A percentile compares a stretch with the other conserved stretches of the same genome.
phyloP scores from a whole-genome alignment of 2,329 filamentous ascomycete species.

The Beauveria rudraprayagi region DNA sequence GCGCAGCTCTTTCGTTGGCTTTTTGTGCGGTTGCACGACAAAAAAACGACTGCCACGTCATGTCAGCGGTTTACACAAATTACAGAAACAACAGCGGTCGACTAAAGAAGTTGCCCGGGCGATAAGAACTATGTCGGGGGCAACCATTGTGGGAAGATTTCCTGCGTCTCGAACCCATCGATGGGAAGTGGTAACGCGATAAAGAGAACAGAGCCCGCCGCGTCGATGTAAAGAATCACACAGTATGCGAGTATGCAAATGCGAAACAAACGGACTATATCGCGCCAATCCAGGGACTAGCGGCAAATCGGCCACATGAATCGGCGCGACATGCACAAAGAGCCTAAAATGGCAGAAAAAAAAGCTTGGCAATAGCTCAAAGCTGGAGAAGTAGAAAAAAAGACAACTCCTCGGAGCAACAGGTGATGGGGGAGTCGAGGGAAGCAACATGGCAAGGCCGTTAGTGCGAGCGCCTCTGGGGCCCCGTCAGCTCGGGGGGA shows the following conservation, averaged over 20 bases:
- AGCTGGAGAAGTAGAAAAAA: conserved; percentile 5
- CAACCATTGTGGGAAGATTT: too few species aligned
- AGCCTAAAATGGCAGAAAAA: not conserved
- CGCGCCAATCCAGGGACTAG: not conserved
- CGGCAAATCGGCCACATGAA: conserved; percentile 2
- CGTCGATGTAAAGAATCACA: not conserved
- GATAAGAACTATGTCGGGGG: too few species aligned
- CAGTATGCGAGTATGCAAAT: not conserved
- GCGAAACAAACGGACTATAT: not conserved
- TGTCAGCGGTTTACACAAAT: too few species aligned
- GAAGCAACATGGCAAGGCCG: conserved; percentile 8
- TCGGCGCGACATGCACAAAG: conserved; percentile 7
- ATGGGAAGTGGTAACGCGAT: too few species aligned
- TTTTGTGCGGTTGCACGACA: too few species aligned
- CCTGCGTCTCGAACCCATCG: too few species aligned
- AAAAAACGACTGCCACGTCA: too few species aligned
- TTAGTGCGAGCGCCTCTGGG: not conserved
- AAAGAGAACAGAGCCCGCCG: not conserved
- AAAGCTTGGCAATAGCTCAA: conserved; percentile 6
- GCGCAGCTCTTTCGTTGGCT: too few species aligned
- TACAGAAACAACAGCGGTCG: too few species aligned
- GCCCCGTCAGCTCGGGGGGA: not conserved
- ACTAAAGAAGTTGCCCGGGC: too few species aligned
- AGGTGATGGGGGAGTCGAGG: conserved; percentile 7
- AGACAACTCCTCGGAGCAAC: not conserved